Conservation (phyloP, 192 early-diverging fungal species). For the Podila minutissima region DNA sequence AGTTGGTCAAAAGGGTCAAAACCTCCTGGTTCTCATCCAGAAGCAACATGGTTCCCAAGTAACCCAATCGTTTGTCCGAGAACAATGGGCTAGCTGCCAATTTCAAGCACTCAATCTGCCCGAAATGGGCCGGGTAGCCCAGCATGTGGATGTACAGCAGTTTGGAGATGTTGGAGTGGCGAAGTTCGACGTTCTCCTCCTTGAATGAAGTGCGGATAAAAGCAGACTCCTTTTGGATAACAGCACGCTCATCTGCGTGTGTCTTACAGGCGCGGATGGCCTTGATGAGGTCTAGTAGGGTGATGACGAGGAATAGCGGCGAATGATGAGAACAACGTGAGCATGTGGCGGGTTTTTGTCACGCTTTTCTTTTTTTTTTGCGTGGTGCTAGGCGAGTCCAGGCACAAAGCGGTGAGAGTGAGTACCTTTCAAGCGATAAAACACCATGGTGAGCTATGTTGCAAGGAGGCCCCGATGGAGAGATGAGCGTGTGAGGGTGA, state of each 20-base stretch:
- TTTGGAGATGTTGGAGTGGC: constrained; percentile 96
- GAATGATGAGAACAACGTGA: background rate
- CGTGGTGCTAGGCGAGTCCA: background rate
- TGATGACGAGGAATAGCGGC: background rate
- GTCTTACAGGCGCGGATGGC: constrained; percentile 97
- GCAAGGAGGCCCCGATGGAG: background rate
- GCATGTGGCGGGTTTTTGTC: background rate
- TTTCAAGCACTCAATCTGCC: constrained; percentile 99
- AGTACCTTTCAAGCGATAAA: constrained; percentile 49
- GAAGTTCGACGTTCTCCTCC: constrained; percentile 90
- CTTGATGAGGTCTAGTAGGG: constrained; percentile 91
- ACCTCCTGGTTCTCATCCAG: constrained; percentile 99
- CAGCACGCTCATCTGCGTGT: constrained; percentile 96
- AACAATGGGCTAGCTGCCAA: constrained; percentile 93
- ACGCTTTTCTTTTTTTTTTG: background rate
- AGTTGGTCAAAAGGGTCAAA: constrained; percentile 97
- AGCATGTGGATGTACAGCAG: constrained; percentile 99
- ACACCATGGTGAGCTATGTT: constrained; percentile 38
- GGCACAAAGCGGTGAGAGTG: background rate
- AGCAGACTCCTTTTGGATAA: constrained; percentile 96
- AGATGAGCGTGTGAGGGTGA: constrained; percentile 2
- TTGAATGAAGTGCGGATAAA: constrained; percentile 97
- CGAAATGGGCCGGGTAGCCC: constrained; percentile 98
- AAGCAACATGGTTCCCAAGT: constrained; percentile 97
- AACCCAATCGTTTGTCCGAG: constrained; percentile 97